Evolutionary conservation across 495 filamentous ascomycete species (phyloP).

Genomic region (Daldinia loculata): DNA sequence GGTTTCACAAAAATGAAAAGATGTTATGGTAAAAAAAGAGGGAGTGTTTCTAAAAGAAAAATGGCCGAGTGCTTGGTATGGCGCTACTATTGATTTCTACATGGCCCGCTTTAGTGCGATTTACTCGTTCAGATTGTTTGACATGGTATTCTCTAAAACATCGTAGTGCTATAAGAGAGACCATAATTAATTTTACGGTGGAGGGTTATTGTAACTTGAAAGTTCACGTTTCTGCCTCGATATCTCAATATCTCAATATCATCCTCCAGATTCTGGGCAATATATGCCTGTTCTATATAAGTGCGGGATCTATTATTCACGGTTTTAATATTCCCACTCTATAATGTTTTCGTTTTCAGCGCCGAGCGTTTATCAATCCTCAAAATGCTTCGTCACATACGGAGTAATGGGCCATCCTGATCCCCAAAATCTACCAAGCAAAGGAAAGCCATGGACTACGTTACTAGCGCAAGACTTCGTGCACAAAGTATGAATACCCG

Average conservation of each 20-base stretch:
- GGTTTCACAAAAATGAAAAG: conserved; percentile 17
- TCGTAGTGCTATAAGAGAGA: neutral
- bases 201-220: neutral
- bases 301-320: neutral
- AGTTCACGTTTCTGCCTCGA: conserved; percentile 4
- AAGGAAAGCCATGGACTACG: conserved; percentile 76
- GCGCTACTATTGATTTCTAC: conserved; percentile 12
- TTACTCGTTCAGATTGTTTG: neutral
- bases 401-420: conserved; percentile 71
- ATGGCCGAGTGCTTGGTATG: conserved; percentile 26
- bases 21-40: conserved; percentile 10
- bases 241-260: neutral
- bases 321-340: neutral
- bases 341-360: conserved; percentile 68
- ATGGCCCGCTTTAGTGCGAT: conserved; percentile 13
- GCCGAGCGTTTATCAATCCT: conserved; percentile 63
- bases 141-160: neutral
- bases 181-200: neutral
- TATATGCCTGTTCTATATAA: neutral
- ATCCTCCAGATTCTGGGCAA: neutral
- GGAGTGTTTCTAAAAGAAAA: conserved; percentile 31
- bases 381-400: conserved; percentile 80
- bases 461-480: conserved; percentile 74
- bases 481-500: conserved; percentile 68
- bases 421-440: conserved; percentile 72